phyloP scores from a whole-genome alignment of 2,329 filamentous ascomycete species.

The Chrysosporium queenslandicum region DNA sequence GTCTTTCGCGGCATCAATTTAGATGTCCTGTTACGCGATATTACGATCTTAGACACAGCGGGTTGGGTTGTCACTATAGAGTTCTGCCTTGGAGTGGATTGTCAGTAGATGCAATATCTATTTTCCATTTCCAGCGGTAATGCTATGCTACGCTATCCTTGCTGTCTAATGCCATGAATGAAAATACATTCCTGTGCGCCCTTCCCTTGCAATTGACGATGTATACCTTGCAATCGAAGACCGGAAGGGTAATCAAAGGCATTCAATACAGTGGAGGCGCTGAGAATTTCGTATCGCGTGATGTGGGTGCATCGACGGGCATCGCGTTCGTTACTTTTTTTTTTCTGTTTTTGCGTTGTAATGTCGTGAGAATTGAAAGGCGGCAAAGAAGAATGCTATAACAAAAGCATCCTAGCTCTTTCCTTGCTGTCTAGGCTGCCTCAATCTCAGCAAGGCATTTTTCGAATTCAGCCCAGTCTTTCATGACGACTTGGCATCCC shows the following conservation, averaged over 20 bases:
- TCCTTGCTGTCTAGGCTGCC: constrained; percentile 16
- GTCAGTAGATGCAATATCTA: not conserved
- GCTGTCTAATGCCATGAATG: constrained; percentile 5
- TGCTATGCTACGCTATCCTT: constrained; percentile 8
- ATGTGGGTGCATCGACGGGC: constrained; percentile 3
- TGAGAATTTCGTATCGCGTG: not conserved
- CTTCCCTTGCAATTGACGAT: not conserved
- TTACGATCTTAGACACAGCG: too few relatives aligned
- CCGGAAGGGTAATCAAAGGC: not conserved
- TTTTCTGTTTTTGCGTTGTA: not conserved
- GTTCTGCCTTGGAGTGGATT: too few relatives aligned
- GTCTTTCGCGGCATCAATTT: too few relatives aligned
- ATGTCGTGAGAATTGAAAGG: not conserved
- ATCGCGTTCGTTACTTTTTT: constrained; percentile 1
- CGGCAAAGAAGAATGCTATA: not conserved
- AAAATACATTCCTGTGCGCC: not conserved
- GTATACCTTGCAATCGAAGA: not conserved
- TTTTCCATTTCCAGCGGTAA: constrained; percentile 1
- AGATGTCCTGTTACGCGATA: too few relatives aligned
- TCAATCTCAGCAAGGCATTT: constrained; percentile 37
- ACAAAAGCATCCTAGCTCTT: not conserved
- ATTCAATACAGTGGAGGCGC: not conserved
- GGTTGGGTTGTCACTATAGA: too few relatives aligned
- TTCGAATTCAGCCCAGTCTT: constrained; percentile 39
- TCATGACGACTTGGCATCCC: constrained; percentile 54